Evolutionary conservation across 805 yeast genomes (phyloP), one percentile per base, ranked within the genome.

Genomic region (Lipomyces yamanashiensis): DNA sequence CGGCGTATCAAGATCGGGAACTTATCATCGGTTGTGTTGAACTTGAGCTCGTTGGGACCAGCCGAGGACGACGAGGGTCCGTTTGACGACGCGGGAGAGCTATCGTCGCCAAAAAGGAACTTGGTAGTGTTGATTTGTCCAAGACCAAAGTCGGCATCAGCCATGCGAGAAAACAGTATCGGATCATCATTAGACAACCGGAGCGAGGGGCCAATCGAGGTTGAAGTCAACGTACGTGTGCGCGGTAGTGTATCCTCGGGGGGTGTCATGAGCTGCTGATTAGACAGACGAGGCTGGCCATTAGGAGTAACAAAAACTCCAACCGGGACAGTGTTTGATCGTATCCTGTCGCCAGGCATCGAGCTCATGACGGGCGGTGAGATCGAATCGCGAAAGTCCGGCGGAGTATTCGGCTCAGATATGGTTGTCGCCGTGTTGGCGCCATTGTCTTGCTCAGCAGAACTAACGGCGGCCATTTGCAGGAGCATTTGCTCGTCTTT

Each of bases 1-100:
- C 76, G 71, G 9, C 77, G 71, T 40, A 74, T 71, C 19, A 74
- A 67, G 36, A 74, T 73, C 21, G 77, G 77, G 54, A 74, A 74
- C 62, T 74, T 70, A 60, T 74, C 76, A 17, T 73, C 73, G 13
- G 76, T 74, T 13, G 76, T 74, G 50, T 71, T 74, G 19, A 68
- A 74, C 54, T 74, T 64, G 28, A 64, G 51, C 49, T 58, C 63
- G 37, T 61, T 49, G n/a, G 52, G 21, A 19, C 41, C 50, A 7
- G 54, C 40, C n/a, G 47, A 44, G 15, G 67, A 19, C 15, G 67
- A 41, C 34, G 62, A 17, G 19, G 50, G 40, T 28, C 28, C 28
- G 28, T 43, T 51, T 19, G 58, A 44, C 28, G 62, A 40, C 44
- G 54, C 13, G 10, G 56, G 23, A 33, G 51, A 53, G 23, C 33